Evolutionary conservation across 345 rosid genomes (phyloP), one percentile per base, ranked within the genome.

Genomic region (Clarkia xantiana): DNA sequence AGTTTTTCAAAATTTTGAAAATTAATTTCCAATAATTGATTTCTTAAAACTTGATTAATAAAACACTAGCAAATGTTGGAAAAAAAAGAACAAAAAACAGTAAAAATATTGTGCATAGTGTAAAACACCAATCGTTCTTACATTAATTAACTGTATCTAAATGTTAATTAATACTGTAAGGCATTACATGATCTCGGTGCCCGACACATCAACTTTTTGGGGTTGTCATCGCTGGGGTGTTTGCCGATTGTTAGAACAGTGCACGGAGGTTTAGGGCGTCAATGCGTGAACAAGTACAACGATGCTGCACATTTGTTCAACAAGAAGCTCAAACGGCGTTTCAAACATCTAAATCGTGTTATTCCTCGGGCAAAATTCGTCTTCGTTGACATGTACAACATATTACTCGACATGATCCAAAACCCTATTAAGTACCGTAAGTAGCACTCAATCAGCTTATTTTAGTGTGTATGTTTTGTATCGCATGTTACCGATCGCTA

Each of bases 111-210:
- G n/a, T n/a, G n/a, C n/a, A n/a, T n/a, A 10, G 45, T 54, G 4
- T 14, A 44, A 43, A 1, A 4, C 16, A 3, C 20, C 0, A 2
- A 3, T 53, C 2, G 2, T 20, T n/a, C 12, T 9, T 13, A 43
- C 13, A 1, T 6, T 19, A 10, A n/a, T n/a, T n/a, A n/a, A n/a
- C n/a, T n/a, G n/a, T n/a, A n/a, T 47, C 29, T 2, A 16, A 4
- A 9, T 16, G 56, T 42, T 42, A 11, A 42, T 54, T 14, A 54
- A 22, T 18, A 8, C 2, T 14, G 0, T 13, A 44, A 70, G 78
- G 70, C 56, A 20, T 15, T 73, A 9, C 53, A 73, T 20, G 18
- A 22, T 3, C 41, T 60, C 0, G 78, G 78, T 6, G 78, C 72
- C 17, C 47, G 68, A 38, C 57, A 52, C 42, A 52, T 73, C 1